Evolutionary conservation across 768 basidiomycete species (phyloP), one percentile per base, ranked within the genome.

Genomic region (Lentinula sp.): DNA sequence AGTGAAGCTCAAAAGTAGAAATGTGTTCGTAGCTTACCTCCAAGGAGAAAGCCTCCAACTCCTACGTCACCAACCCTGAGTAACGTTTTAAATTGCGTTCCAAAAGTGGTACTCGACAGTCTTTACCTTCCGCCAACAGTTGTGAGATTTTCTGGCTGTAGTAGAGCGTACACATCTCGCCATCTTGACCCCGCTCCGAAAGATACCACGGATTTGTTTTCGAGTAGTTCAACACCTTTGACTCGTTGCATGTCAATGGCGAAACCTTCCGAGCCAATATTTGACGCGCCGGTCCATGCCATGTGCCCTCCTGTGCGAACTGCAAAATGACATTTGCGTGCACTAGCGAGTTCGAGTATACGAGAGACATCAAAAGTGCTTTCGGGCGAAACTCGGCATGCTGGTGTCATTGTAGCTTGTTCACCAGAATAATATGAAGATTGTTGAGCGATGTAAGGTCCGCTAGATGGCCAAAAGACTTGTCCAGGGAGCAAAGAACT

Each of bases 231-330:
- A 5, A 56, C 55, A 56, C 11, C 37, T 11, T 28, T 42, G 2
- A 56, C 15, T 42, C 16, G 37, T 50, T 60, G 59, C 53, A 61
- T 11, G 37, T 61, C 60, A 48, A 61, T 48, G 15, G 60, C 55
- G 18, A 61, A 45, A 5, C 60, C 60, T 6, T 52, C 42, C n/a
- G 28, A 21, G 7, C 53, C 53, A 46, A 61, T 55, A 40, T 61
- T 61, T 13, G 60, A 54, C 42, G 60, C 51, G 21, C 60, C 60
- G 18, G 11, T 49, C 60, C 60, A 61, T 15, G 60, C 23, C 60
- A 61, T 61, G 42, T 61, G 60, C 3, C 60, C 60, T 32, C 60
- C 60, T n/a, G 59, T 52, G 11, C 59, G 45, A 28, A 60, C 59
- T 11, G 59, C 59, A 39, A 60, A 60, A 39, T 50, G 59, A 32